phyloP scores from a whole-genome alignment of 768 basidiomycete genomes.

The Butyriboletus loyo region DNA sequence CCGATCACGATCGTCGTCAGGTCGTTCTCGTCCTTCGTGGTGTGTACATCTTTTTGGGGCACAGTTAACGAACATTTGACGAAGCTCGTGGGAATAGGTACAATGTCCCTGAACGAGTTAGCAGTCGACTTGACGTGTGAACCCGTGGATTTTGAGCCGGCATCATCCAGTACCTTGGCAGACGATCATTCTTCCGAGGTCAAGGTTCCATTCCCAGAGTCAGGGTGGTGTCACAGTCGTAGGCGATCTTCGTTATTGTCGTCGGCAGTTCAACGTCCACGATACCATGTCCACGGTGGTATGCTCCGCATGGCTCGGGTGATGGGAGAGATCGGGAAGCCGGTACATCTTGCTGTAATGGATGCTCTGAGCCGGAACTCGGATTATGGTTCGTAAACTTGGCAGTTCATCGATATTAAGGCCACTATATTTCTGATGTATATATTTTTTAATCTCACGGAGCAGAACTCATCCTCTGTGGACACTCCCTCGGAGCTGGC shows the following conservation, averaged over 20 bases:
- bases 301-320: slow-evolving; percentile 76
- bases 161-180: slow-evolving; percentile 35
- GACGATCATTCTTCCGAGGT: slow-evolving; percentile 29
- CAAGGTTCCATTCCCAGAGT: slow-evolving; percentile 37
- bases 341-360: slow-evolving; percentile 71
- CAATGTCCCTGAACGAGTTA: slow-evolving; percentile 84
- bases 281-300: slow-evolving; percentile 73
- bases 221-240: slow-evolving; percentile 22
- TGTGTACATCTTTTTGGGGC: slow-evolving; percentile 20
- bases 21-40: slow-evolving; percentile 75
- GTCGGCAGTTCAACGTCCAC: slow-evolving; percentile 19
- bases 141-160: slow-evolving; percentile 61
- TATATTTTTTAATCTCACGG: neutral
- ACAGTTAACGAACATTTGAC: slow-evolving; percentile 1
- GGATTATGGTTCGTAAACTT: slow-evolving; percentile 58
- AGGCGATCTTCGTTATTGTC: slow-evolving; percentile 25
- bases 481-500: slow-evolving; percentile 83
- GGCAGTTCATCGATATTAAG: neutral
- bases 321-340: slow-evolving; percentile 75
- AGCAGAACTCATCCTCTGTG: slow-evolving; percentile 70
- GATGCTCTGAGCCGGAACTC: slow-evolving; percentile 67
- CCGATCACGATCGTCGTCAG: slow-evolving; percentile 70
- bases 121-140: slow-evolving; percentile 86
- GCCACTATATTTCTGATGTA: neutral
- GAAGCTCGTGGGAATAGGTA: slow-evolving; percentile 42